Percentiles rank a stretch among this genome's conserved stretches.
Evolutionary conservation across 2,329 filamentous ascomycete species (phyloP).

Genomic region (Cordyceps cicadae): DNA sequence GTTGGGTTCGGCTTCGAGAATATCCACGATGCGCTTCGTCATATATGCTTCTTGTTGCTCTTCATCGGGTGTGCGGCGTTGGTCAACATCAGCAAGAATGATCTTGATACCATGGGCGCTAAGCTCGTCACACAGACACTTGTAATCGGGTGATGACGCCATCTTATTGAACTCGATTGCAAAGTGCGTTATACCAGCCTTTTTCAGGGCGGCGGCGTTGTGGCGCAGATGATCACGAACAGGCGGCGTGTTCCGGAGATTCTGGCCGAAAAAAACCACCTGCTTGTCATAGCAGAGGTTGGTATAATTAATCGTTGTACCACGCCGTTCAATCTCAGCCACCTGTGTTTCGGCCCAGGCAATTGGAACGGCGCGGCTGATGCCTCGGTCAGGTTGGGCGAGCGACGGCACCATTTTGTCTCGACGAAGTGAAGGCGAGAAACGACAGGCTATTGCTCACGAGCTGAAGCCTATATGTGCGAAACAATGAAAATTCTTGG

Average conservation of each 20-base stretch:
- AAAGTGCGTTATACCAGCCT: not conserved
- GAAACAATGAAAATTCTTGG: no score
- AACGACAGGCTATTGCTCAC: no score
- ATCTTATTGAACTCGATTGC: not conserved
- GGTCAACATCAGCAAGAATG: not conserved
- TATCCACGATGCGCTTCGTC: not conserved
- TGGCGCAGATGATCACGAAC: not conserved
- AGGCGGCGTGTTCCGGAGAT: not conserved
- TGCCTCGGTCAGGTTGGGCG: no score
- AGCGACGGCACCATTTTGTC: no score
- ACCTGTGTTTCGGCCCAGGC: no score
- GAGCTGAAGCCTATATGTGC: no score
- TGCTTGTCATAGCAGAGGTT: no score
- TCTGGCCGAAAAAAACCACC: no score
- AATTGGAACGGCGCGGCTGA: no score
- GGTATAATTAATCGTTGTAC: no score
- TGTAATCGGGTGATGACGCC: not conserved
- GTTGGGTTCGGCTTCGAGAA: not conserved
- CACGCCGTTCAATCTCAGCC: no score
- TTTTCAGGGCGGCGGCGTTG: not conserved
- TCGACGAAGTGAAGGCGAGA: no score
- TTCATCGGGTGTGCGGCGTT: not conserved
- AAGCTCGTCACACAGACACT: not conserved
- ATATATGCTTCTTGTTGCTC: not conserved
- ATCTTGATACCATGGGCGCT: not conserved